Evolutionary conservation across 768 basidiomycete genomes (phyloP).

Genomic region (Baorangia bicolor): DNA sequence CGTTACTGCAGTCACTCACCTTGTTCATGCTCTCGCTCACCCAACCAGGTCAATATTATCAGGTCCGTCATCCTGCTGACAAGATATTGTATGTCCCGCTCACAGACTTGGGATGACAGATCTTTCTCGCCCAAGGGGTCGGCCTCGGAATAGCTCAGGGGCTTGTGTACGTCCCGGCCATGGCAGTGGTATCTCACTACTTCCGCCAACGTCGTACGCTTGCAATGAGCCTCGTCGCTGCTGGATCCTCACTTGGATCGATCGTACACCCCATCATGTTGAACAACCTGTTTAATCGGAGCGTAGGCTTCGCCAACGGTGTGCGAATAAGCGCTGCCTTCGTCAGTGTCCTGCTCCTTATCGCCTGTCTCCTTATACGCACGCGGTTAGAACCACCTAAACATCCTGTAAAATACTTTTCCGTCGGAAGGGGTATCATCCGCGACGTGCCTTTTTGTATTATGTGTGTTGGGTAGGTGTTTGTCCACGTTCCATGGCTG

Average conservation of each 20-base stretch:
- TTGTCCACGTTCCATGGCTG: not conserved
- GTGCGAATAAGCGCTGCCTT: conserved; percentile 50
- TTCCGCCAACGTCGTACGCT: conserved; percentile 41
- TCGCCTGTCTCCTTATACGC: conserved; percentile 33
- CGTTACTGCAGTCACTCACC: conserved; percentile 41
- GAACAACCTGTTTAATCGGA: conserved; percentile 24
- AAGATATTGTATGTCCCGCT: not conserved
- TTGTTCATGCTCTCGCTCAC: conserved; percentile 47
- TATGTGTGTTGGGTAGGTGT: conserved; percentile 21
- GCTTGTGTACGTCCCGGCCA: conserved; percentile 43
- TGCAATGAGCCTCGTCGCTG: conserved; percentile 43
- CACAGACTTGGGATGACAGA: conserved; percentile 22
- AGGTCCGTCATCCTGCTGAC: conserved; percentile 29
- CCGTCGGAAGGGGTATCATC: conserved; percentile 12
- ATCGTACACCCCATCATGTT: conserved; percentile 32
- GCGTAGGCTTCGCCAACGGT: conserved; percentile 43
- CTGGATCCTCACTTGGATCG: conserved; percentile 37
- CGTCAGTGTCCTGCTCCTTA: conserved; percentile 35
- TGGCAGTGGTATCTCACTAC: conserved; percentile 46
- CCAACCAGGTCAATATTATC: conserved; percentile 41
- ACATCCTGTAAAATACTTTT: conserved; percentile 12
- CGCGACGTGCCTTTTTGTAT: conserved; percentile 19
- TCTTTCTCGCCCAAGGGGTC: conserved; percentile 51
- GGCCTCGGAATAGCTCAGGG: conserved; percentile 47
- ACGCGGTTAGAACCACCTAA: conserved; percentile 40